Evolutionary conservation across 192 early-diverging fungal species (phyloP).

Genomic region (Chytriomyces hyalinus): DNA sequence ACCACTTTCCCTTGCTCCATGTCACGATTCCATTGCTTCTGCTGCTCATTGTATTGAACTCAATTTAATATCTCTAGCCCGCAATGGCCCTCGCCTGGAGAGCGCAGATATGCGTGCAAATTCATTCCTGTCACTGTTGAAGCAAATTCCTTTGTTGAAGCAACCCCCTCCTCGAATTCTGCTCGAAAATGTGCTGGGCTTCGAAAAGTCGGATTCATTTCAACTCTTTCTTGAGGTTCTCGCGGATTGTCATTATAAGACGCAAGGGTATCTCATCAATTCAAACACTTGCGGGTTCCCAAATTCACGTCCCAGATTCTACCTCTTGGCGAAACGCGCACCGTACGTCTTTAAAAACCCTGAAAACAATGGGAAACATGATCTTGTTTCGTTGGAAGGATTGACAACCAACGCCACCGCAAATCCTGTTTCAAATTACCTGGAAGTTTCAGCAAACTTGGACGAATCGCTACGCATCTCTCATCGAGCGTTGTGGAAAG

Average conservation of each 20-base stretch:
- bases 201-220: slow-evolving; percentile 42
- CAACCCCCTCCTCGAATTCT: slow-evolving; percentile 46
- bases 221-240: slow-evolving; percentile 31
- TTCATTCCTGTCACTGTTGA: slow-evolving; percentile 39
- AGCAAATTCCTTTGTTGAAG: slow-evolving; percentile 24
- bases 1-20: background rate
- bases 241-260: slow-evolving; percentile 26
- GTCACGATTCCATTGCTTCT: background rate
- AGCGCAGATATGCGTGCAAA: slow-evolving; percentile 43
- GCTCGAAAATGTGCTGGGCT: slow-evolving; percentile 54
- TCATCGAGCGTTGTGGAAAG: slow-evolving; percentile 34
- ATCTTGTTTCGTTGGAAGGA: slow-evolving; percentile 12
- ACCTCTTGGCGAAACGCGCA: slow-evolving; percentile 40
- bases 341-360: background rate
- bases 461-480: slow-evolving; percentile 20
- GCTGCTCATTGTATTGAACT: too few relatives aligned
- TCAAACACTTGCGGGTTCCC: slow-evolving; percentile 49
- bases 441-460: background rate
- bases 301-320: slow-evolving; percentile 53
- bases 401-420: background rate
- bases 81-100: slow-evolving; percentile 74
- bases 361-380: slow-evolving; percentile 2
- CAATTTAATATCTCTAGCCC: slow-evolving; percentile 17
- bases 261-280: slow-evolving; percentile 43
- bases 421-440: background rate